Evolutionary conservation across 257 asterid species (phyloP), one percentile per base, ranked within the genome.

Genomic region (Solanum virginianum): DNA sequence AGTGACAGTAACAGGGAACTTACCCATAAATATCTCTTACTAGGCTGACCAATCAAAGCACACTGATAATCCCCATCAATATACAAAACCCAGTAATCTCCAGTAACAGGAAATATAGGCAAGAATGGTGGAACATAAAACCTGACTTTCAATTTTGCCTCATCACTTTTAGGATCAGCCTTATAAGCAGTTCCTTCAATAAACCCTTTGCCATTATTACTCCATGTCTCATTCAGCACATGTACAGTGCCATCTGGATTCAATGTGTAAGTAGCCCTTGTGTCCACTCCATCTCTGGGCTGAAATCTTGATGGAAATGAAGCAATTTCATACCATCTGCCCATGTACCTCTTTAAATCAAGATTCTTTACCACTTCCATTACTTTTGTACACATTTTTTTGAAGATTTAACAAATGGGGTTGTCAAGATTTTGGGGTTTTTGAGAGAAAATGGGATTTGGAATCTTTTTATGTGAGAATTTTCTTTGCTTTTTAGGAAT

Each of bases 251-350:
- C 98, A 65, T 96, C 98, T 11, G 90, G 29, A 22, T 91, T 95
- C 51, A 96, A 86, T 20, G 88, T 90, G 85, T 96, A 95, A 0
- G 97, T 96, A 0, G 98, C 98, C 88, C 98, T 90, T 0, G 98
- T 95, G 86, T 96, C 92, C 5, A 16, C 88, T 5, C 98, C 95
- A 41, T 71, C 84, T 57, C 82, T 96, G 41, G 99, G 99, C 88
- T 94, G 97, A 86, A 91, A 91, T 8, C 86, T 41, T 1, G 97
- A 91, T 15, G 97, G 99, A 47, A 96, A 92, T 26, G 98, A 94
- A 36, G 97, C 99, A 7, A 96, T 90, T 84, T 96, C 98, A 56
- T 95, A 95, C 99, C 99, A 96, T 63, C 97, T 91, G 1, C 99
- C 99, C 97, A 93, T 95, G 85, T 96, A 96, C 82, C 85, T 92